Base-by-base conservation (phyloP, 176 grass and related monocot species). In the Ananas comosus region DNA sequence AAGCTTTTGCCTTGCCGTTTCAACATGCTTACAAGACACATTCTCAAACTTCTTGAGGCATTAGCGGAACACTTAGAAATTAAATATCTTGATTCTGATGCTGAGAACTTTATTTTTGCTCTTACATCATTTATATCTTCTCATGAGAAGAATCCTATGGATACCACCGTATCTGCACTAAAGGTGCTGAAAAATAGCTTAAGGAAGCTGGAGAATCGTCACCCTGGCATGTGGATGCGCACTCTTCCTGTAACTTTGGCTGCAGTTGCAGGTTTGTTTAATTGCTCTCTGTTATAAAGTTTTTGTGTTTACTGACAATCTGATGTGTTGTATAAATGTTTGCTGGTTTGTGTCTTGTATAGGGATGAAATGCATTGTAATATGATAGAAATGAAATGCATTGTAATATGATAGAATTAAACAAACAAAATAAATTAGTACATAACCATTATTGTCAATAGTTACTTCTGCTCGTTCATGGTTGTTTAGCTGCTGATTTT, bases 221-320 rank as follows among this genome's bases (percentile, higher is more conserved):
- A 52, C 23, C 69, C 81, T 18, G 76, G 69, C 66, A 71, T 83
- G 51, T 97, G 89, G 89, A 80, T 64, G 53, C 59, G 72, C 21
- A 72, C 13, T 64, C 86, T 97, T 85, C 93, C 93, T 58, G 51
- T 67, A 64, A 81, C 85, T 65, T 89, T 97, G 25, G 72, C 82
- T 70, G 80, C 84, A 72, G 74, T 82, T 87, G 81, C 84, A 92
- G 86, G 93, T 97, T 21, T 11, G 66, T 24, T 59, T 70, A 53
- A 80, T 58, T 81, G 1, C 2, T 58, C 29, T 27, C 23, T 16
- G 68, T 13, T 49, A 51, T 42, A 2, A 61, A n/a, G 21, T 18
- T 18, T 13, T 57, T 13, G 53, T 57, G 53, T 6, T 22, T 10
- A 61, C 13, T 10, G 56, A 61, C 21, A 61, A 17, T 14, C 56